Percentiles rank a stretch among this genome's conserved stretches.
These are phyloP conservation scores for Begonia fuchsioides DNA, from an alignment of 306 rosid genomes.

Conservation along the genomic window DNA sequence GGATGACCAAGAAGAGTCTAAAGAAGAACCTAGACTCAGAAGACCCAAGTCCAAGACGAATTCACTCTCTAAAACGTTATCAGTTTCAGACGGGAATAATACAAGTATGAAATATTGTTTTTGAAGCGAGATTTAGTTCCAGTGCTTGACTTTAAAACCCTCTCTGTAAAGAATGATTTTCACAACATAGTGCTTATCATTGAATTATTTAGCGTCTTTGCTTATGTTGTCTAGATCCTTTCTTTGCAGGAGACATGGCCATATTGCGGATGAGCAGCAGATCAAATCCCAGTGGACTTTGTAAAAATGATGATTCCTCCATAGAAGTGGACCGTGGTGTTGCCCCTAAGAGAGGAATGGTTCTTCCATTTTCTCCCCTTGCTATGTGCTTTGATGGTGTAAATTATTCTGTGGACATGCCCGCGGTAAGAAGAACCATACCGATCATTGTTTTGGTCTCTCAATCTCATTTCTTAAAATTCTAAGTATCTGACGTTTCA, in stretches of 20 bases:
- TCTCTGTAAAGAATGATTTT: too few species aligned
- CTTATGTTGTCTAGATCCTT: conserved; percentile 9
- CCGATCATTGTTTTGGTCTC: not conserved
- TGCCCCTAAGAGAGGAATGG: conserved; percentile 69
- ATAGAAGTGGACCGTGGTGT: conserved; percentile 22
- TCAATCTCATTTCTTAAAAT: not conserved
- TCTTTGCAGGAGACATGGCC: conserved; percentile 70
- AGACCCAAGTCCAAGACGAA: conserved; percentile 42
- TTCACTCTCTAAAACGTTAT: conserved; percentile 24
- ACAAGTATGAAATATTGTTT: conserved; percentile 30
- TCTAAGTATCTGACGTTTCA: not conserved
- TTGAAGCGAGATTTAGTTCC: too few species aligned
- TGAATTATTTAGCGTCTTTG: not conserved
- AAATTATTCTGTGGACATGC: conserved; percentile 89
- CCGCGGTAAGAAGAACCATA: conserved; percentile 34
- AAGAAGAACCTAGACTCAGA: conserved; percentile 43
- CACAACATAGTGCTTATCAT: too few species aligned
- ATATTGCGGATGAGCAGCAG: conserved; percentile 57
- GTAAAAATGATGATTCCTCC: conserved; percentile 30
- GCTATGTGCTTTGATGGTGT: conserved; percentile 85
- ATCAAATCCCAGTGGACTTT: conserved; percentile 28
- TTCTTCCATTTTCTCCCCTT: conserved; percentile 83
- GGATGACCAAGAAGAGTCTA: conserved; percentile 20
- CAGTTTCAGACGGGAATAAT: conserved; percentile 58
- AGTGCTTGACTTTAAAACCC: too few species aligned